phyloP scores from a whole-genome alignment of 2,329 filamentous ascomycete genomes.

The Trichoderma atrobrunneum region DNA sequence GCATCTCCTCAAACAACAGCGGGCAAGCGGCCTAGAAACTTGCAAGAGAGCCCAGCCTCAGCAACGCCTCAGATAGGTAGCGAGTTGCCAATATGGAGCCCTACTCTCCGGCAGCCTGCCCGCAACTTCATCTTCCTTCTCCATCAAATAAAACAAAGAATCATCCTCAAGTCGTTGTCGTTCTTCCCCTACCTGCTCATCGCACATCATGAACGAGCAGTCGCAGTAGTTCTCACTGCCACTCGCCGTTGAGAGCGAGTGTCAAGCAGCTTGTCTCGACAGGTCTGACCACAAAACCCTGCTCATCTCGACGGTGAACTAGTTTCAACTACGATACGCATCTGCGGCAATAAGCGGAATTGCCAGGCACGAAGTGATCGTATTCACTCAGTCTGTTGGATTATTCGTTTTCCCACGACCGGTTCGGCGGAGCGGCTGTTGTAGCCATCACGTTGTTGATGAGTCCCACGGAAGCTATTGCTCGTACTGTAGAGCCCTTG shows the following conservation, averaged over 20 bases:
- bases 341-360: slow-evolving; percentile 11
- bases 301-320: not conserved
- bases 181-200: not conserved
- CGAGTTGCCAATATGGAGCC: not conserved
- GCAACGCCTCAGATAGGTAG: not conserved
- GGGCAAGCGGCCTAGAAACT: not conserved
- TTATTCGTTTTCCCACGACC: not conserved
- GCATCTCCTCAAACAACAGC: not conserved
- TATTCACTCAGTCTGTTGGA: not conserved
- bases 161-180: not conserved
- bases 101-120: not conserved
- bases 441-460: slow-evolving; percentile 2
- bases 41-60: not conserved
- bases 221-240: not conserved
- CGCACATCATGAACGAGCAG: not conserved
- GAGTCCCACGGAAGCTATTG: slow-evolving; percentile 6
- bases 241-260: not conserved
- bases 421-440: slow-evolving; percentile 9
- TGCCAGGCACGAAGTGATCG: not conserved
- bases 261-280: not conserved
- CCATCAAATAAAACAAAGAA: not conserved
- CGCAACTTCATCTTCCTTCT: not conserved
- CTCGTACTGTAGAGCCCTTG: slow-evolving; percentile 6
- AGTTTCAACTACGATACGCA: slow-evolving; percentile 1
- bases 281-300: not conserved